Base-by-base conservation (phyloP, 495 filamentous ascomycete genomes). In the Pyrenula massariospora region DNA sequence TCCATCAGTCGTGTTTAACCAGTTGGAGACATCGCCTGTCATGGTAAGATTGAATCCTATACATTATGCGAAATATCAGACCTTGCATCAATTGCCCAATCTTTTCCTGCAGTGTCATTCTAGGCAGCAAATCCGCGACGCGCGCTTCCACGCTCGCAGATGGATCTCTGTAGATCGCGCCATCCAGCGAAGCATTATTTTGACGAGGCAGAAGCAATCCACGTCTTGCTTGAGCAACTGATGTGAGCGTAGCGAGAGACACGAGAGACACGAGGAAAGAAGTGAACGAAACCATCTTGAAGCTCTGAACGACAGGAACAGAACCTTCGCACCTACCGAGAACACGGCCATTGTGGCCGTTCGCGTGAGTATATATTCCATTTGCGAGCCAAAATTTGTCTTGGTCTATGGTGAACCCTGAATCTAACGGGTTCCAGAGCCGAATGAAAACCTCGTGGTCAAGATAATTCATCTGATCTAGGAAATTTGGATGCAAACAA, bases 21-120 rank as follows among this genome's bases (percentile, higher is more conserved):
- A 89, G 62, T 87, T 88, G 22, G 75, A 74, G 50, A 89, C 69
- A 64, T 88, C 86, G 25, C 77, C 77, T 77, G 62, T 65, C 24
- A 66, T 62, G 15, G 50, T 8, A 8, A 42, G 31, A 15, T 8
- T 42, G n/a, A 3, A 55, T 11, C 12, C 25, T 19, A 0, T 3
- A 22, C 10, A 24, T 10, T 12, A 22, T 25, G 19, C 3, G 12
- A 20, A 10, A 3, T 12, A 52, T 57, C 55, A 36, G 56, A 67
- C 83, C 81, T 63, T 84, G 82, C 48, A 84, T 74, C 57, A 88
- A 72, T 64, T 88, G 85, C 2, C 79, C 72, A 51, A 80, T 76
- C 65, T 88, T 88, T 53, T 88, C 85, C 61, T 84, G 74, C 48
- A 84, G 74, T 0, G 80, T 87, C 85, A 89, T 88, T 22, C 82